Percentiles rank a stretch among this genome's conserved stretches.
These are phyloP conservation scores for Gliomastix tumulicola DNA, from an alignment of 2,329 filamentous ascomycete genomes.

Conservation along the genomic window DNA sequence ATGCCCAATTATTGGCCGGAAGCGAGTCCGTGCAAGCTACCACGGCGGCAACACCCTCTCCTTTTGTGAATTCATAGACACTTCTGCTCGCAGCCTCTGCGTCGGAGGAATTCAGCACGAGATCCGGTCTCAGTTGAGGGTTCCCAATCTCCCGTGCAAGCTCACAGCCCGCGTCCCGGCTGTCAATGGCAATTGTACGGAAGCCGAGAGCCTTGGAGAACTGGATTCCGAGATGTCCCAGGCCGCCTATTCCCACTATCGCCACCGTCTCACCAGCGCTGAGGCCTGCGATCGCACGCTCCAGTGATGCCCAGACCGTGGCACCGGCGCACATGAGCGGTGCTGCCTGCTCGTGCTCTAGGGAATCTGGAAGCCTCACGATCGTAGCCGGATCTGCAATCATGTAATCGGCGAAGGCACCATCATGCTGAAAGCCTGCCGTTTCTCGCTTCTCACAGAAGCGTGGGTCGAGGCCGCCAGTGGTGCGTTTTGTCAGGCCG, in stretches of 20 bases:
- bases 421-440: conserved; percentile 24
- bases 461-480: conserved; percentile 14
- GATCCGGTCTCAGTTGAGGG: conserved; percentile 12
- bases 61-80: conserved; percentile 17
- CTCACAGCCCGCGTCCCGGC: conserved; percentile 15
- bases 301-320: conserved; percentile 23
- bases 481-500: conserved; percentile 7
- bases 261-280: conserved; percentile 15
- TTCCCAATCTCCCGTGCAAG: conserved; percentile 17
- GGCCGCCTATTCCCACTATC: conserved; percentile 24
- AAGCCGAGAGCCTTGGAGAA: conserved; percentile 26
- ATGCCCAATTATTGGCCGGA: conserved; percentile 18
- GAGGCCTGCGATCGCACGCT: conserved; percentile 16
- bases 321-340: conserved; percentile 27
- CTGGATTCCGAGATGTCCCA: conserved; percentile 25
- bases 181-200: conserved; percentile 26
- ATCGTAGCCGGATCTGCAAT: conserved; percentile 19
- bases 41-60: conserved; percentile 19
- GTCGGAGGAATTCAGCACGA: conserved; percentile 16
- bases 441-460: conserved; percentile 22
- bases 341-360: conserved; percentile 24
- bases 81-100: conserved; percentile 8
- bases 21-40: conserved; percentile 23
- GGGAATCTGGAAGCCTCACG: conserved; percentile 14
- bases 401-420: conserved; percentile 24